These are phyloP conservation scores for Malbranchea zuffiana DNA, from an alignment of 2,329 filamentous ascomycete genomes.

Conservation along the genomic window DNA sequence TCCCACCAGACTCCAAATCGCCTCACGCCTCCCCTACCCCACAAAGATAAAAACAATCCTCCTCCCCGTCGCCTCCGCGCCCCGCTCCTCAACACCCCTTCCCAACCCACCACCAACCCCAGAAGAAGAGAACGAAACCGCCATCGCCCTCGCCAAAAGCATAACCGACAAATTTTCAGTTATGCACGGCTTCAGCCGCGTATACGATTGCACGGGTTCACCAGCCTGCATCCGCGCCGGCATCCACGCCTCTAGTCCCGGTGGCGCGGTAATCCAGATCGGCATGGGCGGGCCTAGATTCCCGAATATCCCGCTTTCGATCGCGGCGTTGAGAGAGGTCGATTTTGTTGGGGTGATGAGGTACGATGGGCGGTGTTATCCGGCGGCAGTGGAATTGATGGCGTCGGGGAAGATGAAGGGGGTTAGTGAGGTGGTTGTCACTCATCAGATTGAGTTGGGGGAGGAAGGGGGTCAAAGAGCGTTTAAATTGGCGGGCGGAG, in stretches of 20 bases:
- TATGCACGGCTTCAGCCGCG: conserved; percentile 30
- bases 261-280: conserved; percentile 44
- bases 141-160: conserved; percentile 26
- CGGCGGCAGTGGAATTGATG: conserved; percentile 43
- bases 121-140: conserved; percentile 21
- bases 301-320: conserved; percentile 44
- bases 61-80: conserved; percentile 24
- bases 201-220: conserved; percentile 39
- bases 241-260: conserved; percentile 37
- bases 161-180: conserved; percentile 22
- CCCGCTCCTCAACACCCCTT: conserved; percentile 19
- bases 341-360: conserved; percentile 49
- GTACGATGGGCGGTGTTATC: conserved; percentile 44
- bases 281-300: conserved; percentile 45
- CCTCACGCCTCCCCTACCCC: conserved; percentile 29
- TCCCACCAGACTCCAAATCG: conserved; percentile 45
- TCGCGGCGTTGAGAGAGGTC: conserved; percentile 45
- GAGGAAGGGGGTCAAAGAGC: conserved; percentile 40
- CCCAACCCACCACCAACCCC: conserved; percentile 17
- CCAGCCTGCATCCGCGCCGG: conserved; percentile 37
- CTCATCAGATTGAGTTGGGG: conserved; percentile 39
- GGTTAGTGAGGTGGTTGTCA: conserved; percentile 43
- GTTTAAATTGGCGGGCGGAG: conserved; percentile 42
- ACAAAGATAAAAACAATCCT: conserved; percentile 27
- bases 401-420: conserved; percentile 40